A percentile compares a stretch with the other conserved stretches of the same genome.
These are phyloP conservation scores for Candida pseudofarinosa DNA, from an alignment of 805 yeast genomes.

Conservation along the genomic window DNA sequence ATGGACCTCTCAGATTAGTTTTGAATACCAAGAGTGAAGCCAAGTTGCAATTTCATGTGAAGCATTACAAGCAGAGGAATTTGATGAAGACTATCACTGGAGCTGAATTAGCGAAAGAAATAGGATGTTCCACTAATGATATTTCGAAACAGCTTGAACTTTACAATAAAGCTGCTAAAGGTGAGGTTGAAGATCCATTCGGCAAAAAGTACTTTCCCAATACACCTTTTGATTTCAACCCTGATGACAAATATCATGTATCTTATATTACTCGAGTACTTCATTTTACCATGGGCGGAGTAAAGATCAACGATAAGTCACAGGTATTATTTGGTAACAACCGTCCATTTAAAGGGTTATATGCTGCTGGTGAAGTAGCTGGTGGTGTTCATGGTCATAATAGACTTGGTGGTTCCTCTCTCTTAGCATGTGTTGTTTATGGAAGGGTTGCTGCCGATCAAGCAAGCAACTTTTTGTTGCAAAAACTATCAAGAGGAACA, in stretches of 20 bases:
- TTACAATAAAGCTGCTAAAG: slow-evolving; percentile 41
- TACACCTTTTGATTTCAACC: slow-evolving; percentile 36
- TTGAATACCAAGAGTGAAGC: slow-evolving; percentile 45
- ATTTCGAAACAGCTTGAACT: slow-evolving; percentile 30
- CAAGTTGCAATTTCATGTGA: slow-evolving; percentile 47
- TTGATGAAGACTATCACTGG: slow-evolving; percentile 48
- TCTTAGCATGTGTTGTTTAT: slow-evolving; percentile 43
- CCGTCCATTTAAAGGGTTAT: slow-evolving; percentile 31
- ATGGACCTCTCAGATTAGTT: slow-evolving; percentile 48
- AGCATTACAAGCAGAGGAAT: slow-evolving; percentile 53
- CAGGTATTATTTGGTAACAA: slow-evolving; percentile 40
- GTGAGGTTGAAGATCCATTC: slow-evolving; percentile 37
- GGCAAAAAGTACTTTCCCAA: slow-evolving; percentile 49
- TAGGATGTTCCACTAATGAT: slow-evolving; percentile 24
- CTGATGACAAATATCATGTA: slow-evolving; percentile 41
- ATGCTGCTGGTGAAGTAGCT: slow-evolving; percentile 43
- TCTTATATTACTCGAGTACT: slow-evolving; percentile 55
- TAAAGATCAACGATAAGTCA: slow-evolving; percentile 46
- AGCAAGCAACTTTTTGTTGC: slow-evolving; percentile 30
- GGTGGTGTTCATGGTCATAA: slow-evolving; percentile 47
- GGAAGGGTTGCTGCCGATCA: slow-evolving; percentile 42
- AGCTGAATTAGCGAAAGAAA: slow-evolving; percentile 37
- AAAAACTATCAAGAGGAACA: slow-evolving; percentile 20
- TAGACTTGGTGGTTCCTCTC: slow-evolving; percentile 40
- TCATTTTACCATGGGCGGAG: slow-evolving; percentile 73